A percentile compares a stretch with the other conserved stretches of the same genome.
Evolutionary conservation across 75 land plant genomes (phyloP).

Genomic region (Sequoia sempervirens): DNA sequence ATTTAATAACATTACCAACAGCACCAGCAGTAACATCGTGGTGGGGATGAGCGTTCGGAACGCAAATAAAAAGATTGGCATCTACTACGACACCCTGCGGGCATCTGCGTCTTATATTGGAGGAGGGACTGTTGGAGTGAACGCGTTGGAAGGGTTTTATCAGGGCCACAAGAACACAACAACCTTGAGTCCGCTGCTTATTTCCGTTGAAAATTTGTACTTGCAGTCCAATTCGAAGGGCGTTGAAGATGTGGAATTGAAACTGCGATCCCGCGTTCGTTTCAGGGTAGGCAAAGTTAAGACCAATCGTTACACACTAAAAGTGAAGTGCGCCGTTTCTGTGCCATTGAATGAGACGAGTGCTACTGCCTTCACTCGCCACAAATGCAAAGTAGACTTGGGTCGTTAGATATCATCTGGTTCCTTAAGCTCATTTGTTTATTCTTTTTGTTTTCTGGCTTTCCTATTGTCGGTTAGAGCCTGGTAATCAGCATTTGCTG

Average conservation of each 20-base stretch:
- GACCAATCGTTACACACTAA: background rate
- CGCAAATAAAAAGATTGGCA: background rate
- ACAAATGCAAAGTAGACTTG: background rate
- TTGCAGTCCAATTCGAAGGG: background rate
- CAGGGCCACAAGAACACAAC: slow-evolving; percentile 36
- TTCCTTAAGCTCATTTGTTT: too few species aligned
- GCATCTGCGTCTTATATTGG: background rate
- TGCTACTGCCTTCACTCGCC: background rate
- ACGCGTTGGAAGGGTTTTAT: slow-evolving; percentile 17
- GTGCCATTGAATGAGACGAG: background rate
- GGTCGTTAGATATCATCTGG: background rate
- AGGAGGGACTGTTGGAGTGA: background rate
- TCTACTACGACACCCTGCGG: background rate
- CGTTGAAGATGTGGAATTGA: background rate
- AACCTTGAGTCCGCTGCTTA: background rate
- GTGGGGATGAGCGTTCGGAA: slow-evolving; percentile 3
- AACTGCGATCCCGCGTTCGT: background rate
- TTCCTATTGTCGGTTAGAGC: too few species aligned
- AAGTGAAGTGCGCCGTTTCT: background rate
- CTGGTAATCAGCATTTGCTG: too few species aligned
- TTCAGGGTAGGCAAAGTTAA: background rate
- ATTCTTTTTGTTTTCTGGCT: too few species aligned
- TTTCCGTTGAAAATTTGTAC: background rate
- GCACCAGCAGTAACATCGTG: background rate
- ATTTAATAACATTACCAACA: background rate